These are phyloP conservation scores for Cryphonectria carpinicola DNA, from an alignment of 2,329 filamentous ascomycete genomes.

Conservation along the genomic window DNA sequence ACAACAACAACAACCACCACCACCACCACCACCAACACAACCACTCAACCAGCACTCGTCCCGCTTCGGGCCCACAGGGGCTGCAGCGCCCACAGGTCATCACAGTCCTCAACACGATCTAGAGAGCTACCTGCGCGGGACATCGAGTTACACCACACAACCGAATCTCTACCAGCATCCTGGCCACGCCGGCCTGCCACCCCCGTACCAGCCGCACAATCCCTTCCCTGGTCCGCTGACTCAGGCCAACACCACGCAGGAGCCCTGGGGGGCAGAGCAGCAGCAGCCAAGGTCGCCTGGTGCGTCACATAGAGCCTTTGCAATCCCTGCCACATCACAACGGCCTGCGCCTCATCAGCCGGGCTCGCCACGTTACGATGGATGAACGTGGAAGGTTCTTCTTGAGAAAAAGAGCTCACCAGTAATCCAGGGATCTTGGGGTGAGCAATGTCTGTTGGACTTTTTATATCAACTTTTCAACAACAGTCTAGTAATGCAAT, in stretches of 20 bases:
- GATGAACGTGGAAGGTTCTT: not conserved
- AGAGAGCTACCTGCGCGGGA: slow-evolving; percentile 1
- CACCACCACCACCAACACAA: not conserved
- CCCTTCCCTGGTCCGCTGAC: not conserved
- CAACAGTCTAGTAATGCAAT: not conserved
- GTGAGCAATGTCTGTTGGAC: not conserved
- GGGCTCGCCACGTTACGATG: not conserved
- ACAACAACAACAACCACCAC: too few species aligned
- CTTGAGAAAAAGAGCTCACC: not conserved
- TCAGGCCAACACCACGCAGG: not conserved
- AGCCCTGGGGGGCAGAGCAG: not conserved
- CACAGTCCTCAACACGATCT: slow-evolving; percentile 5
- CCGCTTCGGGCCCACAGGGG: not conserved
- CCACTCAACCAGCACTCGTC: not conserved
- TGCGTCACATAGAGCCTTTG: slow-evolving; percentile 34
- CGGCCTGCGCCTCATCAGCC: slow-evolving; percentile 1
- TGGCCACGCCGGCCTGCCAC: slow-evolving; percentile 7
- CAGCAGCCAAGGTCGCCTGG: slow-evolving; percentile 11
- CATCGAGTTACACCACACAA: slow-evolving; percentile 13
- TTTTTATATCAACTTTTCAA: not conserved
- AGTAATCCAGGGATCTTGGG: not conserved
- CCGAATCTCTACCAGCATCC: slow-evolving; percentile 6
- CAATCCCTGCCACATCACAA: slow-evolving; percentile 26
- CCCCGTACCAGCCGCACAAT: slow-evolving; percentile 19
- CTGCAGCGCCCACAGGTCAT: not conserved